Percentiles rank a stretch among this genome's conserved stretches.
These are phyloP conservation scores for Yamadazyma tumulicola DNA, from an alignment of 805 yeast species.

Conservation along the genomic window DNA sequence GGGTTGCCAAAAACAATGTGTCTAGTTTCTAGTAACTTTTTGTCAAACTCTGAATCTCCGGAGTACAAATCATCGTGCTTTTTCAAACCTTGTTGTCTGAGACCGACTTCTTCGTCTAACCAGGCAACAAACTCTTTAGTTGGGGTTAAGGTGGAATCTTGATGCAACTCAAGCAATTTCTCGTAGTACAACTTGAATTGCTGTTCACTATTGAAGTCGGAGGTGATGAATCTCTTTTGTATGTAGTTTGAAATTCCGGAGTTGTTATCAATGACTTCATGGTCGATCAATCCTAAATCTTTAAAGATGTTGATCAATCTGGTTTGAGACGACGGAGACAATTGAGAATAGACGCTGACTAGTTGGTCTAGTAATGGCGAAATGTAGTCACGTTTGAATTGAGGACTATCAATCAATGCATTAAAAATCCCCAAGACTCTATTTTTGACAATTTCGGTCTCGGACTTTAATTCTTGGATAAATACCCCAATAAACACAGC, in stretches of 20 bases:
- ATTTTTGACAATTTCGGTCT: slow-evolving; percentile 38
- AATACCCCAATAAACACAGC: slow-evolving; percentile 14
- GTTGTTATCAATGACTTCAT: slow-evolving; percentile 15
- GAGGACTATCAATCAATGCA: slow-evolving; percentile 35
- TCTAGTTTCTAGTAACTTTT: slow-evolving; percentile 39
- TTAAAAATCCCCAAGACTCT: slow-evolving; percentile 52
- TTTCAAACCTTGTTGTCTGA: slow-evolving; percentile 17
- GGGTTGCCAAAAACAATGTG: slow-evolving; percentile 79
- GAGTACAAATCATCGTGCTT: slow-evolving; percentile 29
- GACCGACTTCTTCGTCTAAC: slow-evolving; percentile 47
- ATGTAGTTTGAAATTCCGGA: slow-evolving; percentile 27
- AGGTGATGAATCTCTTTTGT: slow-evolving; percentile 27
- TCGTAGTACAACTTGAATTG: slow-evolving; percentile 42
- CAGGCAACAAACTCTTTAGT: slow-evolving; percentile 55
- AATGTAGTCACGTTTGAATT: slow-evolving; percentile 30
- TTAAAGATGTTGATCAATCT: slow-evolving; percentile 46
- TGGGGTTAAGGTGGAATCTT: slow-evolving; percentile 23
- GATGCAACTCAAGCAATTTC: slow-evolving; percentile 31
- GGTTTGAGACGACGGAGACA: slow-evolving; percentile 27
- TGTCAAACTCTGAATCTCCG: slow-evolving; percentile 36
- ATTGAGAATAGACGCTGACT: slow-evolving; percentile 23
- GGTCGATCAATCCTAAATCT: slow-evolving; percentile 30
- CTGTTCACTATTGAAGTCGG: slow-evolving; percentile 20
- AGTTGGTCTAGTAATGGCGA: slow-evolving; percentile 22
- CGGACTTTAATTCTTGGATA: slow-evolving; percentile 14